Conservation (phyloP, 2,329 filamentous ascomycete genomes). For the Akanthomyces uredinophilus region DNA sequence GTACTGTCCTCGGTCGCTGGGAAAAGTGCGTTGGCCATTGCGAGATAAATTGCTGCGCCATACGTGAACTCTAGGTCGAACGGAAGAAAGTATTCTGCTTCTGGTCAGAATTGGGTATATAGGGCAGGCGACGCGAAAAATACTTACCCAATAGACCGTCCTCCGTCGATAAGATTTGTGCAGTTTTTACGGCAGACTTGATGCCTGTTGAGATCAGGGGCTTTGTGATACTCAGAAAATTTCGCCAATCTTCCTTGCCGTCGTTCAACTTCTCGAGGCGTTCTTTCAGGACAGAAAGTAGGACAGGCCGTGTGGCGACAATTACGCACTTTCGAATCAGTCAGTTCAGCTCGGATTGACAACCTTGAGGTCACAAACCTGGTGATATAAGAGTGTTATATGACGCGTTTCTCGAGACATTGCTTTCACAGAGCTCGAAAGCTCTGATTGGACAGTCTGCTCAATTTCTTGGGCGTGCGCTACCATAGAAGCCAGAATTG, state of each 20-base stretch:
- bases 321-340: slow-evolving; percentile 29
- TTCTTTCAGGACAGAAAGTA: slow-evolving; percentile 33
- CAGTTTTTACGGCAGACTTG: slow-evolving; percentile 35
- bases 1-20: slow-evolving; percentile 21
- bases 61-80: slow-evolving; percentile 36
- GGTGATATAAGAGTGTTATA: slow-evolving; percentile 34
- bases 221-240: slow-evolving; percentile 29
- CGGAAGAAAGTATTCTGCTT: slow-evolving; percentile 31
- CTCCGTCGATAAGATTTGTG: slow-evolving; percentile 33
- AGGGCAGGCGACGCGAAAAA: too few species aligned
- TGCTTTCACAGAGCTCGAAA: slow-evolving; percentile 29
- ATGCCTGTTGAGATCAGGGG: slow-evolving; percentile 35
- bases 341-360: not conserved
- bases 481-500: slow-evolving; percentile 32
- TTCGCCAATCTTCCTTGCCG: slow-evolving; percentile 22
- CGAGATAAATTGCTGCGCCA: slow-evolving; percentile 30
- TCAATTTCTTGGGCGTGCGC: slow-evolving; percentile 36
- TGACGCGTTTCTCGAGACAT: slow-evolving; percentile 34
- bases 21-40: slow-evolving; percentile 33
- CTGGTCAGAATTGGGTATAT: too few species aligned
- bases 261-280: slow-evolving; percentile 13
- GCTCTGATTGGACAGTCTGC: slow-evolving; percentile 29
- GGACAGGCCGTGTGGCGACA: slow-evolving; percentile 32
- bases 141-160: slow-evolving; percentile 31
- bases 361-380: slow-evolving; percentile 21